These are phyloP conservation scores for Periconia digitata DNA, from an alignment of 2,329 filamentous ascomycete species.

Conservation along the genomic window DNA sequence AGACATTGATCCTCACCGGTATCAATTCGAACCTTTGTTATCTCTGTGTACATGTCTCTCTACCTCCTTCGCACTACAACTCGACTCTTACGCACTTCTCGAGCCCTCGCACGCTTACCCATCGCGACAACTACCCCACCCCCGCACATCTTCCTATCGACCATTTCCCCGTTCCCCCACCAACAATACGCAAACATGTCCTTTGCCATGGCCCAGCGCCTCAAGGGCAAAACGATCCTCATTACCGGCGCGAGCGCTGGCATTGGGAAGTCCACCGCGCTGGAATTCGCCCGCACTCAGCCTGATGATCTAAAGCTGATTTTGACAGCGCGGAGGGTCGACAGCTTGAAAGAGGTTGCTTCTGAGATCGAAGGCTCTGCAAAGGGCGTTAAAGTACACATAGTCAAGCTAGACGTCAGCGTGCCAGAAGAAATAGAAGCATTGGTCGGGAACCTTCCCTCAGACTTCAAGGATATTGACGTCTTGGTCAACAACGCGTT, in stretches of 20 bases:
- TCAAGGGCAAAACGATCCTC: constrained; percentile 88
- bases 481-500: constrained; percentile 96
- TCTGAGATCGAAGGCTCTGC: constrained; percentile 75
- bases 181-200: constrained; percentile 61
- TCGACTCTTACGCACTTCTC: constrained; percentile 17
- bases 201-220: constrained; percentile 67
- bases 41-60: constrained; percentile 23
- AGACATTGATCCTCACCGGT: too few relatives aligned
- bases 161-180: constrained; percentile 10
- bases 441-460: constrained; percentile 74
- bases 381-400: constrained; percentile 72
- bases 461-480: constrained; percentile 82
- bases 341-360: constrained; percentile 75
- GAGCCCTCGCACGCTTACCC: constrained; percentile 10
- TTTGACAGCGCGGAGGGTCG: constrained; percentile 83
- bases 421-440: constrained; percentile 70
- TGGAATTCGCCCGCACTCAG: constrained; percentile 88
- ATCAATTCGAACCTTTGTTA: too few relatives aligned
- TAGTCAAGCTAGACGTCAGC: constrained; percentile 85
- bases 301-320: constrained; percentile 80
- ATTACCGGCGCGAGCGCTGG: constrained; percentile 92
- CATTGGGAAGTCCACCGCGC: constrained; percentile 80
- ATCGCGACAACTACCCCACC: constrained; percentile 7
- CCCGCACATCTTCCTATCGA: constrained; percentile 7
- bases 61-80: constrained; percentile 8